A percentile compares a stretch with the other conserved stretches of the same genome.
Conservation (phyloP, 345 rosid species). For the Excoecaria cochinchinensis region DNA sequence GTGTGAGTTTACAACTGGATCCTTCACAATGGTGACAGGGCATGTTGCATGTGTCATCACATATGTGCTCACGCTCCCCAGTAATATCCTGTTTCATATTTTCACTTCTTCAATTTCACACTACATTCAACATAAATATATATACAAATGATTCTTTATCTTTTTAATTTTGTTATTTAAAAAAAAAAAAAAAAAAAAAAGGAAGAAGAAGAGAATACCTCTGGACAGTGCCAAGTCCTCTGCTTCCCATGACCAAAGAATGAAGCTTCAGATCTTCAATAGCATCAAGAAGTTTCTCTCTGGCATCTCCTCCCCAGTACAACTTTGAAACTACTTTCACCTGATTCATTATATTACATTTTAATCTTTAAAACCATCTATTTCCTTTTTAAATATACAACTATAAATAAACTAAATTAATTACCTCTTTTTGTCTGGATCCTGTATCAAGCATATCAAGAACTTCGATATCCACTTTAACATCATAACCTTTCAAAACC, state of each 20-base stretch:
- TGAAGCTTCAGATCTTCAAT: slow-evolving; percentile 77
- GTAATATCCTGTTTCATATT: slow-evolving; percentile 58
- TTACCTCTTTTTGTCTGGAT: slow-evolving; percentile 83
- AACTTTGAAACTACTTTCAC: slow-evolving; percentile 60
- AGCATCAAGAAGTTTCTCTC: slow-evolving; percentile 79
- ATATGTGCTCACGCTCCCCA: slow-evolving; percentile 65
- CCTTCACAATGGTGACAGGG: slow-evolving; percentile 60
- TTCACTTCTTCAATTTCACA: not conserved
- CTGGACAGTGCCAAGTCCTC: slow-evolving; percentile 83
- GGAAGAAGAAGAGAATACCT: no score
- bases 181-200: no score
- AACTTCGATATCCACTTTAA: slow-evolving; percentile 52
- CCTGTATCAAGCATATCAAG: slow-evolving; percentile 89
- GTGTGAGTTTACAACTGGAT: not conserved
- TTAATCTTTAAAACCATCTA: not conserved
- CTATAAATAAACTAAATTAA: not conserved
- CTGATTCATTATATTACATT: slow-evolving; percentile 23
- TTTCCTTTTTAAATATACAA: not conserved
- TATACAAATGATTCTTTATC: no score
- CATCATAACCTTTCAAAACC: slow-evolving; percentile 54
- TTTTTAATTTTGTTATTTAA: no score
- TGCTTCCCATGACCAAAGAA: slow-evolving; percentile 84
- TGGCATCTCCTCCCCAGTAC: slow-evolving; percentile 88
- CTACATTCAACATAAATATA: no score
- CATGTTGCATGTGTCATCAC: slow-evolving; percentile 51